These are phyloP conservation scores for Ananas comosus DNA, from an alignment of 176 grass and related monocot species.

Conservation along the genomic window DNA sequence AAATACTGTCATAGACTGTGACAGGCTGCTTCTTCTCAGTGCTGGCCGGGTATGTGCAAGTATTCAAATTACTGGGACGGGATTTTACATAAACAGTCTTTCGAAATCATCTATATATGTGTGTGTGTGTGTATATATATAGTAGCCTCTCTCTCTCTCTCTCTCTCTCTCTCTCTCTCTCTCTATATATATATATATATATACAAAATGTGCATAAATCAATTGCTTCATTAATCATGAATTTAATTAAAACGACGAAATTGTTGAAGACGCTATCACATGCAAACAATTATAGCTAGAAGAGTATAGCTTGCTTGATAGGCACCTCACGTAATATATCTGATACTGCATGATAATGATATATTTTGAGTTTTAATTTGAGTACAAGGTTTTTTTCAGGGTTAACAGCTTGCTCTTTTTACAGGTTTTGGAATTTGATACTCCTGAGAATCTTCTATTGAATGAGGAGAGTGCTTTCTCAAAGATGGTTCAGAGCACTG, in stretches of 20 bases:
- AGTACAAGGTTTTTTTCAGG: background rate
- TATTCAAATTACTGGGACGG: background rate
- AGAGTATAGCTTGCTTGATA: background rate
- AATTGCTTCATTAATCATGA: no score
- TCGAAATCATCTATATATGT: no score
- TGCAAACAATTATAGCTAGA: no score
- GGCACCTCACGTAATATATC: background rate
- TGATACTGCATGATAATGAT: background rate
- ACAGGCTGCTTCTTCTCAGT: conserved; percentile 85
- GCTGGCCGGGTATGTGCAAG: conserved; percentile 51
- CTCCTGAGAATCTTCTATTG: conserved; percentile 73
- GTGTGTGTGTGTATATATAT: no score
- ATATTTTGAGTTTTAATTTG: background rate
- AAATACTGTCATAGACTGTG: conserved; percentile 95
- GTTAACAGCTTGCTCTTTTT: background rate
- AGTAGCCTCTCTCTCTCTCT: no score
- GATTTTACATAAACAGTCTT: no score
- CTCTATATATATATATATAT: no score
- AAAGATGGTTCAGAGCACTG: conserved; percentile 97
- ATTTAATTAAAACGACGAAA: no score
- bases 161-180: no score
- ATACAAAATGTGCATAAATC: no score
- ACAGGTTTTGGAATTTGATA: conserved; percentile 89
- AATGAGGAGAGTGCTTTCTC: conserved; percentile 89
- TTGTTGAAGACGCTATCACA: no score